Evolutionary conservation across 148 eudicot species (phyloP), one percentile per base, ranked within the genome.

Genomic region (Fagopyrum esculentum): DNA sequence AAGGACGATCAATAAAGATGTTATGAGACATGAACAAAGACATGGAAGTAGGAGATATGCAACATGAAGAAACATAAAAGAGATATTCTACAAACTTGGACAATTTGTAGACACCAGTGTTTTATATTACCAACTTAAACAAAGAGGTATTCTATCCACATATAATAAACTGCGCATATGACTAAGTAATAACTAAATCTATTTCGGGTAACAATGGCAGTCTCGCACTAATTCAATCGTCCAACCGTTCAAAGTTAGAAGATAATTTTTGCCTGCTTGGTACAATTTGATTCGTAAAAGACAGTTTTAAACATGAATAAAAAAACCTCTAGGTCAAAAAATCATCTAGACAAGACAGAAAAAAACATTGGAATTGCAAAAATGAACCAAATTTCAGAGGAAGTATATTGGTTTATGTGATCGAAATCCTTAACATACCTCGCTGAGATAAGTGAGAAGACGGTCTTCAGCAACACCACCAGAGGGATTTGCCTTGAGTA

Each of bases 391-490:
- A 35, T 35, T 1, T 35, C 40, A 35, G 40, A 35, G 40, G 3
- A 8, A 71, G 8, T 17, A 17, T 49, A 29, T 71, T 47, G 6
- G 35, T 45, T 71, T 19, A n/a, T 71, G 54, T 17, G 9, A 49
- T 35, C n/a, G 26, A 54, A 6, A 10, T 30, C 47, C n/a, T 51
- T 19, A 6, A 43, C 59, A 43, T 77, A 95, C 98, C 91, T 91
- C 93, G 69, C 83, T 90, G 8, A 95, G 89, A 75, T 95, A 90
- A 78, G 96, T 77, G 19, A 92, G 86, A 77, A 95, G 79, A 6
- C 89, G 87, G 80, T 95, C 97, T 78, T 95, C 96, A 11, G 96
- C 92, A 0, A 77, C 87, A 43, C 40, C 40, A 35, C 86, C 96
- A 0, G 93, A 82, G n/a, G 80, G 81, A 74, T 92, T 90, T 4